Conservation (phyloP, 2,329 filamentous ascomycete species). For the Ramichloridium luteum region DNA sequence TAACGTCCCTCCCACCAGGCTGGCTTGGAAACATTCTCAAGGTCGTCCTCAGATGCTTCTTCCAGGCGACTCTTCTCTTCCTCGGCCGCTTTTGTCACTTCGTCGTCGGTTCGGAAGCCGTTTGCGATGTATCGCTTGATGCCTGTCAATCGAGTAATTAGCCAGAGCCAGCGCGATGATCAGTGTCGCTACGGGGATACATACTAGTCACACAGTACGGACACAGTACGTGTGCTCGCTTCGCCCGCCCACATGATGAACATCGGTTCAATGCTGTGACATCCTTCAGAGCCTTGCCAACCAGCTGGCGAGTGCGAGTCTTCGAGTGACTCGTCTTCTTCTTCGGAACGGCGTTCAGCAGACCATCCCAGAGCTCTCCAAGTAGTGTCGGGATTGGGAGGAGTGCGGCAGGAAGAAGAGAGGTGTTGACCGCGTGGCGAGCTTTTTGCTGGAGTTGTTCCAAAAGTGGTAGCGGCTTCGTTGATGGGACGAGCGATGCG, state of each 20-base stretch:
- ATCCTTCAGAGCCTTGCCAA: constrained; percentile 88
- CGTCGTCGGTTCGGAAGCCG: constrained; percentile 21
- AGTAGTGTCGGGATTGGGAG: constrained; percentile 59
- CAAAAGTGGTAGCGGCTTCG: constrained; percentile 35
- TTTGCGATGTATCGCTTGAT: constrained; percentile 26
- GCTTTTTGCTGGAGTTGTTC: constrained; percentile 35
- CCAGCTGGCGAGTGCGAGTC: constrained; percentile 85
- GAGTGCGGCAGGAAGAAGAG: constrained; percentile 42
- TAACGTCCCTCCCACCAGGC: no score
- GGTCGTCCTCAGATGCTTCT: constrained; percentile 14
- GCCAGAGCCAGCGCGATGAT: no score
- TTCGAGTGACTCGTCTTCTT: constrained; percentile 98
- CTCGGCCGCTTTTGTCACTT: constrained; percentile 14
- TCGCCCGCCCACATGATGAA: constrained; percentile 73
- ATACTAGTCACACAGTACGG: constrained; percentile 74
- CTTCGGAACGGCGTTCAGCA: constrained; percentile 88
- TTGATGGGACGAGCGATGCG: constrained; percentile 29
- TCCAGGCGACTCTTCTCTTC: constrained; percentile 14
- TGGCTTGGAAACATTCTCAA: no score
- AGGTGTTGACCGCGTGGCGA: constrained; percentile 3
- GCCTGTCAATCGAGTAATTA: no score
- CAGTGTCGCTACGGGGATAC: constrained; percentile 20
- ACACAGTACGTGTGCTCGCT: constrained; percentile 81
- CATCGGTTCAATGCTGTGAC: constrained; percentile 78
- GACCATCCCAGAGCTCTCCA: constrained; percentile 79